These are phyloP conservation scores for Phalaenopsis hybrid DNA, from an alignment of 116 monocot genomes.

Conservation along the genomic window DNA sequence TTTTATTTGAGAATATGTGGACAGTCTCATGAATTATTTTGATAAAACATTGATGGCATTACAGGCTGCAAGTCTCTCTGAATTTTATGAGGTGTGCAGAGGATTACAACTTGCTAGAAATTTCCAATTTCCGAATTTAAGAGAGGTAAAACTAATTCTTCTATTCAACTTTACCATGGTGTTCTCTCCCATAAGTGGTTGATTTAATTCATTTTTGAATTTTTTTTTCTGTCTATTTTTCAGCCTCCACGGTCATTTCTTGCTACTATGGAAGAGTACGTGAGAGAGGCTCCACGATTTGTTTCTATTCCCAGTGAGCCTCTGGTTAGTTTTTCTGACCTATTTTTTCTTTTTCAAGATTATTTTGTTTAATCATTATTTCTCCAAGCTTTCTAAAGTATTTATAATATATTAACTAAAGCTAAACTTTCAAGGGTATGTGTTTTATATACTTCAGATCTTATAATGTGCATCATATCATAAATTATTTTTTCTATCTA, in stretches of 20 bases:
- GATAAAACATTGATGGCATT: neutral
- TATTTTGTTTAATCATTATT: neutral
- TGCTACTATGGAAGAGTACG: constrained; percentile 89
- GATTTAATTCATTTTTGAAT: neutral
- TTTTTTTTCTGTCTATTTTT: constrained; percentile 15
- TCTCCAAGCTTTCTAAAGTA: neutral
- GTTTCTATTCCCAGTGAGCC: constrained; percentile 39
- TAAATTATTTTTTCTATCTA: too few species aligned
- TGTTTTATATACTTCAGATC: too few species aligned
- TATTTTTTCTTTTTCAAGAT: neutral
- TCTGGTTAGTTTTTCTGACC: constrained; percentile 34
- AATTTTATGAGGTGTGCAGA: constrained; percentile 95
- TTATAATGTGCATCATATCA: too few species aligned
- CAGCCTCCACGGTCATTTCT: constrained; percentile 92
- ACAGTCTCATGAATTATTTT: neutral
- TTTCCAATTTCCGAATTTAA: constrained; percentile 89
- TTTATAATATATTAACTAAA: too few species aligned
- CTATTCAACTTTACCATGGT: neutral
- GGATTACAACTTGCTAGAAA: constrained; percentile 71
- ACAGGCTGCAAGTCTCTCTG: constrained; percentile 78
- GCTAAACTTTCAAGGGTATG: too few species aligned
- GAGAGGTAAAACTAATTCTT: constrained; percentile 37
- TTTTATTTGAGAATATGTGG: too few species aligned
- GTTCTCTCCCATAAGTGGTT: neutral
- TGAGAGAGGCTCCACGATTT: constrained; percentile 69